Percentiles rank a stretch among this genome's conserved stretches.
These are phyloP conservation scores for Solioccasus polychromus DNA, from an alignment of 768 basidiomycete species.

Conservation along the genomic window DNA sequence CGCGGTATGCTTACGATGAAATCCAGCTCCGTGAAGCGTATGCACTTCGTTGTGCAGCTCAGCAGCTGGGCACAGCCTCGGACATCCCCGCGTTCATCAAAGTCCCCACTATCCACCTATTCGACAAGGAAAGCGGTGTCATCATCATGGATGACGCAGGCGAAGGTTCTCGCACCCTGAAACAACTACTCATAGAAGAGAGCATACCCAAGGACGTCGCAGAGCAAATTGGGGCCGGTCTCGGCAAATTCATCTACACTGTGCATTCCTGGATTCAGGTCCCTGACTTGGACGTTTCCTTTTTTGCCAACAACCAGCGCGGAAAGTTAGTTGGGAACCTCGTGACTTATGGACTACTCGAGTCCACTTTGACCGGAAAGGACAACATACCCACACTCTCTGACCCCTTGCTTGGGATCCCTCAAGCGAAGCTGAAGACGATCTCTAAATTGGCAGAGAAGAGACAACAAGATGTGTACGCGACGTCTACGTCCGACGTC, in stretches of 20 bases:
- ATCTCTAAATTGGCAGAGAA: conserved; percentile 33
- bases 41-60: conserved; percentile 47
- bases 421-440: conserved; percentile 33
- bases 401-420: conserved; percentile 42
- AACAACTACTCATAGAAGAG: conserved; percentile 39
- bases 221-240: conserved; percentile 45
- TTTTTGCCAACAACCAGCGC: conserved; percentile 41
- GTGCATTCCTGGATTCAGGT: conserved; percentile 50
- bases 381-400: conserved; percentile 34
- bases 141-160: conserved; percentile 68
- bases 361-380: conserved; percentile 35
- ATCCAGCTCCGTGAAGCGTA: conserved; percentile 35
- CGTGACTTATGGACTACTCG: conserved; percentile 45
- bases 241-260: conserved; percentile 54
- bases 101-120: conserved; percentile 47
- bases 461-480: conserved; percentile 29
- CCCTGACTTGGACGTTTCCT: conserved; percentile 26
- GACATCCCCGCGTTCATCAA: conserved; percentile 39
- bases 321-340: conserved; percentile 41
- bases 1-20: too few species aligned
- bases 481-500: conserved; percentile 26
- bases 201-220: conserved; percentile 29
- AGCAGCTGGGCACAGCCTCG: conserved; percentile 28
- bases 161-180: conserved; percentile 33
- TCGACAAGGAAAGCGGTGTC: conserved; percentile 47